Conservation (phyloP, 1,139 yeast genomes). For the Taphrina sp. region DNA sequence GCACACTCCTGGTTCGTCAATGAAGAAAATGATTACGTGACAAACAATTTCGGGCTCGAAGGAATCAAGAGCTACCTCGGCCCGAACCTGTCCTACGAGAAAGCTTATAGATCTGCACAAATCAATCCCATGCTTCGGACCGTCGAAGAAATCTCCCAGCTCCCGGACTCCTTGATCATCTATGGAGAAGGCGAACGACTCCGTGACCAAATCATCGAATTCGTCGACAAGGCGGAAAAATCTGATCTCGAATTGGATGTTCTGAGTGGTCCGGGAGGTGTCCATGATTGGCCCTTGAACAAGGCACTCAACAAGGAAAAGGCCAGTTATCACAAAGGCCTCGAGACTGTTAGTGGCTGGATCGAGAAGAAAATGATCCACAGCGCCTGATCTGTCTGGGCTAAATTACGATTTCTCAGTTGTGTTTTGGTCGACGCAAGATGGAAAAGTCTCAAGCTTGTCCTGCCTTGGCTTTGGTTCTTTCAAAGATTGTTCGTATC, state of each 20-base stretch:
- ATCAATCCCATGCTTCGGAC: constrained; percentile 20
- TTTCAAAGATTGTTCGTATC: constrained; percentile 68
- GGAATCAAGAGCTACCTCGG: constrained; percentile 22
- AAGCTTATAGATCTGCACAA: constrained; percentile 8
- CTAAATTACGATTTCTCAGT: no score
- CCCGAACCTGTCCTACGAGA: constrained; percentile 2
- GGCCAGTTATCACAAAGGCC: constrained; percentile 14
- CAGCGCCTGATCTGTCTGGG: not conserved
- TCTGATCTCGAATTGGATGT: constrained; percentile 2
- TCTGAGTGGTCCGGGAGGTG: constrained; percentile 5
- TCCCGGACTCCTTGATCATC: constrained; percentile 9
- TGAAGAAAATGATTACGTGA: constrained; percentile 10
- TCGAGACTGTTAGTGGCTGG: constrained; percentile 13
- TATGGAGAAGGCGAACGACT: constrained; percentile 22
- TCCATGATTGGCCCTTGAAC: constrained; percentile 23
- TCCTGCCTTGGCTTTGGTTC: not conserved
- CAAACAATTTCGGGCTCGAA: constrained; percentile 2
- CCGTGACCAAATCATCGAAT: constrained; percentile 4
- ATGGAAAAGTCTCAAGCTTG: no score
- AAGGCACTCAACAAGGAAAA: not conserved
- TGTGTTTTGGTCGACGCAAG: no score
- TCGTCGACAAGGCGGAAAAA: constrained; percentile 4
- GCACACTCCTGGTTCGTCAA: not conserved
- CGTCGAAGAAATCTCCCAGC: not conserved
- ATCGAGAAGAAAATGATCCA: constrained; percentile 29